Evolutionary conservation across 352 stramenopile genomes (phyloP).

Genomic region (Albugo candida): DNA sequence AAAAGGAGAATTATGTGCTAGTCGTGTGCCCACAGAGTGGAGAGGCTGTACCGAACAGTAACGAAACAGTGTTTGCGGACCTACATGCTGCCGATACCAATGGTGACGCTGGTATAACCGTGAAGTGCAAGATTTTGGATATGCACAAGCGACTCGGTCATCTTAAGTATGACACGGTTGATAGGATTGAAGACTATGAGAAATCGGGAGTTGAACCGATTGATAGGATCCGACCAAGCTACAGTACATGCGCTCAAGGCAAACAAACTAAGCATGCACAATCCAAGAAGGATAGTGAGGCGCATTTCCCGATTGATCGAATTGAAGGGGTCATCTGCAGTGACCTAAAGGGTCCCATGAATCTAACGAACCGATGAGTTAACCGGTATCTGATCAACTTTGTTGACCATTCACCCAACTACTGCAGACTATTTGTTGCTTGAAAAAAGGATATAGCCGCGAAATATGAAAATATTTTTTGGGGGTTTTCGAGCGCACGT

Average conservation of each 20-base stretch:
- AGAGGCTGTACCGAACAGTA: no score
- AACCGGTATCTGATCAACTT: conserved; percentile 2
- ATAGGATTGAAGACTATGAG: background rate
- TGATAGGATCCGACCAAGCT: background rate
- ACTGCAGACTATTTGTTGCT: background rate
- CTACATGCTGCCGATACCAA: no score
- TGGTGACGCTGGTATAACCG: background rate
- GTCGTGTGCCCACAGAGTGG: no score
- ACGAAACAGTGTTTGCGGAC: no score
- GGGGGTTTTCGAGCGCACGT: no score
- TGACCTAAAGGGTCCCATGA: conserved; percentile 2
- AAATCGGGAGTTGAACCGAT: background rate
- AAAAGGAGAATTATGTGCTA: no score
- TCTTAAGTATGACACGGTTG: background rate
- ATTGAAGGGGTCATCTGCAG: background rate
- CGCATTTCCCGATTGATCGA: background rate
- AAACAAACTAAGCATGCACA: background rate
- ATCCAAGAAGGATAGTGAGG: background rate
- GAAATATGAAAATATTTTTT: background rate
- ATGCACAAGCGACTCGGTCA: background rate
- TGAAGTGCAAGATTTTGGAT: background rate
- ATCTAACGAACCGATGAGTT: background rate
- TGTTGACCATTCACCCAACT: conserved; percentile 1
- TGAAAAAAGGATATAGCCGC: background rate
- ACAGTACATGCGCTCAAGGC: background rate